These are phyloP conservation scores for Clonostachys byssicola DNA, from an alignment of 2,329 filamentous ascomycete genomes.

Conservation along the genomic window DNA sequence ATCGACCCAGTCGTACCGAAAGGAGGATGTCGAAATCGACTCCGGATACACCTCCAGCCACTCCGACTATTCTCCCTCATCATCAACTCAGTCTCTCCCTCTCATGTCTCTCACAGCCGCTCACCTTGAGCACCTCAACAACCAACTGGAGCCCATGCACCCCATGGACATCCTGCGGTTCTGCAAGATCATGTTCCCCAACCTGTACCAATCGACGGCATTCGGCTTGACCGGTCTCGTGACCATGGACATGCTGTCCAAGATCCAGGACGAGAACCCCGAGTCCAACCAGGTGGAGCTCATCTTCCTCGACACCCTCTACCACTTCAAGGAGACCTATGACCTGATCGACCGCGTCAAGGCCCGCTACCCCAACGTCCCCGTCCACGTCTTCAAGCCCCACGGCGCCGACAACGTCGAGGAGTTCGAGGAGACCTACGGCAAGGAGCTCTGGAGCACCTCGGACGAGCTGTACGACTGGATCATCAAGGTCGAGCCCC, in stretches of 20 bases:
- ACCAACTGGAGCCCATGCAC: conserved; percentile 81
- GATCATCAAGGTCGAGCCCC: conserved; percentile 95
- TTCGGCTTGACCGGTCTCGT: conserved; percentile 79
- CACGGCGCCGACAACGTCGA: conserved; percentile 65
- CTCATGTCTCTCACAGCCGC: conserved; percentile 81
- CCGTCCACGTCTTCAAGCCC: conserved; percentile 87
- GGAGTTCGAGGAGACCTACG: conserved; percentile 81
- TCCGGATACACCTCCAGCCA: conserved; percentile 76
- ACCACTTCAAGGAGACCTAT: conserved; percentile 78
- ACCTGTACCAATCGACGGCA: conserved; percentile 81
- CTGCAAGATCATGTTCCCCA: conserved; percentile 86
- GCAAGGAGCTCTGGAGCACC: conserved; percentile 77
- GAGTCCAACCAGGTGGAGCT: conserved; percentile 57
- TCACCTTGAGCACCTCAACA: conserved; percentile 88
- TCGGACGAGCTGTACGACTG: conserved; percentile 93
- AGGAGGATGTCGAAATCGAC: conserved; percentile 49
- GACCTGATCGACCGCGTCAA: conserved; percentile 71
- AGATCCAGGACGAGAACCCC: conserved; percentile 61
- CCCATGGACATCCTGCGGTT: conserved; percentile 90
- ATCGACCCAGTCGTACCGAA: not conserved
- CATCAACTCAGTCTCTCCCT: conserved; percentile 46
- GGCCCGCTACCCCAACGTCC: conserved; percentile 71
- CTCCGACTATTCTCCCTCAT: conserved; percentile 31
- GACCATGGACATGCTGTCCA: conserved; percentile 81
- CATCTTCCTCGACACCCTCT: conserved; percentile 80